A percentile compares a stretch with the other conserved stretches of the same genome.
Conservation (phyloP, 495 filamentous ascomycete genomes). For the Lichina pygmaea region DNA sequence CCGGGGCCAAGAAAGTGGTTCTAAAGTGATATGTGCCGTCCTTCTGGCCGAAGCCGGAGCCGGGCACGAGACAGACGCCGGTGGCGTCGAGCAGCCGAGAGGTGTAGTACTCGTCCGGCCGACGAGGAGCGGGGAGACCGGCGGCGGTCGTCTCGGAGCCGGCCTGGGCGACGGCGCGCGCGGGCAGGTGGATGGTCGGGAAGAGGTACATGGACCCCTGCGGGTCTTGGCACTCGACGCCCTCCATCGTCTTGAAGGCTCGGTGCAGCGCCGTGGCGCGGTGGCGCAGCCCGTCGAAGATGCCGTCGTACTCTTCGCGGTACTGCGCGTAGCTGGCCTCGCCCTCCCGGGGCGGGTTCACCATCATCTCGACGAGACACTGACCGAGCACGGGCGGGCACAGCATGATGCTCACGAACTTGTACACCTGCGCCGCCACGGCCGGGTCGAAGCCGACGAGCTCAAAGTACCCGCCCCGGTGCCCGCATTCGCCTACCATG, state of each 20-base stretch:
- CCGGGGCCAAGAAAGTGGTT: conserved; percentile 88
- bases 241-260: conserved; percentile 84
- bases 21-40: conserved; percentile 80
- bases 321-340: conserved; percentile 65
- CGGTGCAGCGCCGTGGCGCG: conserved; percentile 65
- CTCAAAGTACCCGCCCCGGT: conserved; percentile 94
- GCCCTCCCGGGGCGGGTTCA: conserved; percentile 68
- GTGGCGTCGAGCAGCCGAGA: conserved; percentile 74
- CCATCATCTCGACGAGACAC: conserved; percentile 88
- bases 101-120: conserved; percentile 83
- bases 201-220: conserved; percentile 97
- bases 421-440: conserved; percentile 88
- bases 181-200: conserved; percentile 62
- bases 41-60: conserved; percentile 81
- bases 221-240: conserved; percentile 66
- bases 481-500: conserved; percentile 22
- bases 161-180: conserved; percentile 48
- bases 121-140: too few species aligned
- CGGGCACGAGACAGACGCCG: conserved; percentile 84
- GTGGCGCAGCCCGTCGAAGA: conserved; percentile 43
- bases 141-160: conserved; percentile 35
- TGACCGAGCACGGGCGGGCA: conserved; percentile 90
- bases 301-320: conserved; percentile 53
- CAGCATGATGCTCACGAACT: conserved; percentile 84
- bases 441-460: conserved; percentile 63